A percentile compares a stretch with the other conserved stretches of the same genome.
These are phyloP conservation scores for Emmonsiellopsis sp. DNA, from an alignment of 2,329 filamentous ascomycete genomes.

Conservation along the genomic window DNA sequence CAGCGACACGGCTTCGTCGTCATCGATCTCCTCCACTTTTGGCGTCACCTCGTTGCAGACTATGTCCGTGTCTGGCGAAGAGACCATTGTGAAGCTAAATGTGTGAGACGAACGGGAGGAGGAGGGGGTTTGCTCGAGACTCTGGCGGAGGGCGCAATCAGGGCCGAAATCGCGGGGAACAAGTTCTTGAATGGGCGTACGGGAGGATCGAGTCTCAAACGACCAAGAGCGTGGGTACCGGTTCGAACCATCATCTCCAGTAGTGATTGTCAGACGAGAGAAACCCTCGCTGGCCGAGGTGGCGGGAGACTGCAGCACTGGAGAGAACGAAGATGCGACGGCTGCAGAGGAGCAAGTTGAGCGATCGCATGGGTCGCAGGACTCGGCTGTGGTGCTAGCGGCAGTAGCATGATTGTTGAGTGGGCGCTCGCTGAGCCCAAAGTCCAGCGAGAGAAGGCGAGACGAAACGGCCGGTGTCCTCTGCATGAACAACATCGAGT, in stretches of 20 bases:
- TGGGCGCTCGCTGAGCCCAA: constrained; percentile 10
- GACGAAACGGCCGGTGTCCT: constrained; percentile 21
- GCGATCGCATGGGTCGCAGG: background rate
- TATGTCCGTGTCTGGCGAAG: constrained; percentile 13
- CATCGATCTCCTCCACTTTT: constrained; percentile 48
- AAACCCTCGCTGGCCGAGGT: constrained; percentile 21
- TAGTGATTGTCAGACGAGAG: constrained; percentile 23
- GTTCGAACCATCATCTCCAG: constrained; percentile 26
- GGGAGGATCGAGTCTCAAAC: constrained; percentile 7
- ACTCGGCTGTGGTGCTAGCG: constrained; percentile 10
- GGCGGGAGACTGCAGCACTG: constrained; percentile 6
- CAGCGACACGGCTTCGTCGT: constrained; percentile 25
- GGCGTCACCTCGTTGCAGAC: constrained; percentile 34
- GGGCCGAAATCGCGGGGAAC: constrained; percentile 2
- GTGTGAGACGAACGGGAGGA: constrained; percentile 12
- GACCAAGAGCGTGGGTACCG: constrained; percentile 20
- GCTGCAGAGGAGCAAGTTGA: background rate
- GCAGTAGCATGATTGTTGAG: constrained; percentile 15
- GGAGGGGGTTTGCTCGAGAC: constrained; percentile 13
- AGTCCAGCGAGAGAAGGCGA: constrained; percentile 14
- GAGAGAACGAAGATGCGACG: background rate
- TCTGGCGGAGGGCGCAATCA: constrained; percentile 9
- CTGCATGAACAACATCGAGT: constrained; percentile 34
- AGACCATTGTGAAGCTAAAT: constrained; percentile 19
- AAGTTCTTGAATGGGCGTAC: background rate